These are phyloP conservation scores for Penicillium cosmopolitanum DNA, from an alignment of 495 filamentous ascomycete genomes.

Conservation along the genomic window DNA sequence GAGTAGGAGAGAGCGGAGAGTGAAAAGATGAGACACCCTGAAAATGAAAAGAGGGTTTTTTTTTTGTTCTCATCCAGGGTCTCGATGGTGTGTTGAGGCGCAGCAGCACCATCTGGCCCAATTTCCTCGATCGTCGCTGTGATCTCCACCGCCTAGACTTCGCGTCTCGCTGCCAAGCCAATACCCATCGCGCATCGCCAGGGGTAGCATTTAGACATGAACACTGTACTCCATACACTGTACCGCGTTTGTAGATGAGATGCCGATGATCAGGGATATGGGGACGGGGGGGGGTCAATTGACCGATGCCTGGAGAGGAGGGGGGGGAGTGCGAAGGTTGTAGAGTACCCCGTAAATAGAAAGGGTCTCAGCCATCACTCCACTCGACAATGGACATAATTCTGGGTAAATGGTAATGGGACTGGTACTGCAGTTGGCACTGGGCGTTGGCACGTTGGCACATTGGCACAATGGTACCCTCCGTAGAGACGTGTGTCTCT, in stretches of 20 bases:
- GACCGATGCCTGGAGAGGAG: not conserved
- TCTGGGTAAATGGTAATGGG: no score
- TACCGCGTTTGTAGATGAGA: not conserved
- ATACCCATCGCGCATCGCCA: not conserved
- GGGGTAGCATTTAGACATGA: not conserved
- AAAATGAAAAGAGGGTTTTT: not conserved
- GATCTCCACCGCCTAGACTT: constrained; percentile 7
- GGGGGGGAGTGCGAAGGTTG: not conserved
- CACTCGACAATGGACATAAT: not conserved
- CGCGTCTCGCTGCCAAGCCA: constrained; percentile 5
- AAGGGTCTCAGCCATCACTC: constrained; percentile 1
- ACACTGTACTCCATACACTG: not conserved
- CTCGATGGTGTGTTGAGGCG: constrained; percentile 5
- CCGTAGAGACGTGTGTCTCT: not conserved
- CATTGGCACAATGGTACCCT: not conserved
- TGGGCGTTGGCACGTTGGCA: not conserved
- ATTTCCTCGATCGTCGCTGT: not conserved
- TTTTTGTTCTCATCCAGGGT: not conserved
- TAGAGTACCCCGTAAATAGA: no score
- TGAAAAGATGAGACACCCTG: not conserved
- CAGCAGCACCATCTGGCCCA: not conserved
- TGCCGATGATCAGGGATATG: no score
- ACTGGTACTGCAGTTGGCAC: no score
- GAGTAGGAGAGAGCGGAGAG: not conserved
- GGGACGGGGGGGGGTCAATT: no score